Conservation (phyloP, 2,329 filamentous ascomycete genomes). For the Dothistroma pini region DNA sequence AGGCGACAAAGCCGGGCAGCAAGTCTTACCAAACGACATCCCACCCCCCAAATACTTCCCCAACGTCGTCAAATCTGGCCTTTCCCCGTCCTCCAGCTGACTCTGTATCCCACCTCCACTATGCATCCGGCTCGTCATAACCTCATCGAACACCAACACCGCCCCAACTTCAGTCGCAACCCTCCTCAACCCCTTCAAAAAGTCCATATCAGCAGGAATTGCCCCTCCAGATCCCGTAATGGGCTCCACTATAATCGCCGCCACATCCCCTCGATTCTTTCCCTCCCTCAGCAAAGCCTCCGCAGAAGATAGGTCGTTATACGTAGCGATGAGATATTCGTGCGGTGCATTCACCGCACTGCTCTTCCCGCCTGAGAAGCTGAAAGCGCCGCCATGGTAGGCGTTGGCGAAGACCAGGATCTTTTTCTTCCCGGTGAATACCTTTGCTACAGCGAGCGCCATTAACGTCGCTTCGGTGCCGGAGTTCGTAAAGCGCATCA, state of each 20-base stretch:
- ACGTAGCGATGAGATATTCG: conserved; percentile 59
- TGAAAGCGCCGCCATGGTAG: conserved; percentile 56
- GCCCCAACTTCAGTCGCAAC: conserved; percentile 50
- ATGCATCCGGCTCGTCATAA: conserved; percentile 62
- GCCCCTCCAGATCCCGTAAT: conserved; percentile 64
- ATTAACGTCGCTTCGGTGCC: conserved; percentile 64
- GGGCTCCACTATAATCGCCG: conserved; percentile 62
- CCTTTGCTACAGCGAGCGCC: conserved; percentile 54
- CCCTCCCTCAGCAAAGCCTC: conserved; percentile 35
- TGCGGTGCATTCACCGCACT: conserved; percentile 38
- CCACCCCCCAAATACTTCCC: conserved; percentile 67
- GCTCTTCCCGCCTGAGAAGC: conserved; percentile 34
- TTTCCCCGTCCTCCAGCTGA: conserved; percentile 41
- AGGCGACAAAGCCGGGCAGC: too few species aligned
- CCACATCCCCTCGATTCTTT: conserved; percentile 44
- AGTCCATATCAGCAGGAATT: conserved; percentile 49
- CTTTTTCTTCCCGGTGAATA: conserved; percentile 46
- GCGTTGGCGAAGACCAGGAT: conserved; percentile 51
- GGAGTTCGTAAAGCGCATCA: conserved; percentile 60
- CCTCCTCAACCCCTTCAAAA: conserved; percentile 51
- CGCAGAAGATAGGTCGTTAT: conserved; percentile 57
- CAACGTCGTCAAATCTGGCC: conserved; percentile 60
- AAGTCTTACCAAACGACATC: conserved; percentile 53
- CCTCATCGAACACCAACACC: conserved; percentile 66
- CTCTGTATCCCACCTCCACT: conserved; percentile 46